Conservation (phyloP, 2,329 filamentous ascomycete species). For the Alternaria solani region DNA sequence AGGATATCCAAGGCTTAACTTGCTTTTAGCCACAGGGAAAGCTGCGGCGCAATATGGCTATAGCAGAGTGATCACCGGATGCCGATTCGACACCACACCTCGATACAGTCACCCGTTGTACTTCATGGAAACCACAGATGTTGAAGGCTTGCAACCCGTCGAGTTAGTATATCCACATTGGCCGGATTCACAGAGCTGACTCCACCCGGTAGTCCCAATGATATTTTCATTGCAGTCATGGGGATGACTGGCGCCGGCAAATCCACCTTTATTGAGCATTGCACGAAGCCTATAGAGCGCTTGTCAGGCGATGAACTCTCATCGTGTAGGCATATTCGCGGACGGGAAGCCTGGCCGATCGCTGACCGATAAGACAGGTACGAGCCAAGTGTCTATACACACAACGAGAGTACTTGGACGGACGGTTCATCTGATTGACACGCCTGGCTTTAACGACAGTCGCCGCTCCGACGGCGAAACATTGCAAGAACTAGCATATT, state of each 20-base stretch:
- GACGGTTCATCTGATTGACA: constrained; percentile 20
- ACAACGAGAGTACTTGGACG: constrained; percentile 2
- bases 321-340: background rate
- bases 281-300: background rate
- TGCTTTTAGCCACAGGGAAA: background rate
- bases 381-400: constrained; percentile 8
- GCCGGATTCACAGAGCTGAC: background rate
- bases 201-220: background rate
- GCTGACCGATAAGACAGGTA: background rate
- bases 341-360: background rate
- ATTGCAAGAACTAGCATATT: constrained; percentile 53
- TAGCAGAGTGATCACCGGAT: background rate
- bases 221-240: constrained; percentile 48
- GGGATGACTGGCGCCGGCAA: constrained; percentile 55
- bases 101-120: background rate
- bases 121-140: background rate
- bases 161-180: background rate
- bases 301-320: background rate
- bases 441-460: constrained; percentile 23
- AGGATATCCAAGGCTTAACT: background rate
- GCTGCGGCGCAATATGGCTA: background rate
- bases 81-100: background rate
- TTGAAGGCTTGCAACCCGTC: background rate
- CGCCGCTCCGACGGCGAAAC: constrained; percentile 54
- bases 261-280: constrained; percentile 46